Conservation (phyloP, 176 grass and related monocot genomes). For the Hyparrhenia diplandra region DNA sequence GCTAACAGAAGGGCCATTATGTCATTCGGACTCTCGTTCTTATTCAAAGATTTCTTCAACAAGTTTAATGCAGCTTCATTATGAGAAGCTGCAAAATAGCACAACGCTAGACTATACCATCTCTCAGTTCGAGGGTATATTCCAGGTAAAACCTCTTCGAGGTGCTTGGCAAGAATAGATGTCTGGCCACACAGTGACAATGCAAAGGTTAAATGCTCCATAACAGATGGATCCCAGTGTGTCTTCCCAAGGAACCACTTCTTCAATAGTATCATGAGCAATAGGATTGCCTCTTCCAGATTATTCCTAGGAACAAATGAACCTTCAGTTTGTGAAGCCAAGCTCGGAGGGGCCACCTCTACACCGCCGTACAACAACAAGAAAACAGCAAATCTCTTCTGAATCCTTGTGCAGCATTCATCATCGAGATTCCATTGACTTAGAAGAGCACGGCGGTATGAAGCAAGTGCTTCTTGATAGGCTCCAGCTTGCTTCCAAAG, state of each 20-base stretch:
- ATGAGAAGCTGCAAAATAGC: constrained; percentile 57
- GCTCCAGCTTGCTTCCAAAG: constrained; percentile 86
- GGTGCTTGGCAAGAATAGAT: constrained; percentile 62
- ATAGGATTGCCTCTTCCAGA: constrained; percentile 90
- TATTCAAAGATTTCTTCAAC: constrained; percentile 74
- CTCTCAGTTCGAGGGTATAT: constrained; percentile 78
- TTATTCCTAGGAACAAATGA: constrained; percentile 93
- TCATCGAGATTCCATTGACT: constrained; percentile 97
- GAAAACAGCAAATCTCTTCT: constrained; percentile 87
- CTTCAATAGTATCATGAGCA: constrained; percentile 81
- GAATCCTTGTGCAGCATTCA: constrained; percentile 77
- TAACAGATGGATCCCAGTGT: constrained; percentile 86
- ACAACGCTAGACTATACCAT: constrained; percentile 86
- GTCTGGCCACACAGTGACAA: constrained; percentile 84
- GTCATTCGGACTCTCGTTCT: constrained; percentile 70
- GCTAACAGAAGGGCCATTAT: constrained; percentile 69
- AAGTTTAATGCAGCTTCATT: constrained; percentile 76
- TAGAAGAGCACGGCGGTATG: constrained; percentile 87
- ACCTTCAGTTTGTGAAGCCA: constrained; percentile 78
- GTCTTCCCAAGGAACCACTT: constrained; percentile 80
- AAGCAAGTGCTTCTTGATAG: constrained; percentile 69
- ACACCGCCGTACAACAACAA: constrained; percentile 81
- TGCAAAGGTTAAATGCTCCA: constrained; percentile 90
- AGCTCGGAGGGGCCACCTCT: constrained; percentile 68
- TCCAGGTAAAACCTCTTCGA: constrained; percentile 86